Evolutionary conservation across 2,329 filamentous ascomycete species (phyloP).

Genomic region (Kalaharituber pfeilii): DNA sequence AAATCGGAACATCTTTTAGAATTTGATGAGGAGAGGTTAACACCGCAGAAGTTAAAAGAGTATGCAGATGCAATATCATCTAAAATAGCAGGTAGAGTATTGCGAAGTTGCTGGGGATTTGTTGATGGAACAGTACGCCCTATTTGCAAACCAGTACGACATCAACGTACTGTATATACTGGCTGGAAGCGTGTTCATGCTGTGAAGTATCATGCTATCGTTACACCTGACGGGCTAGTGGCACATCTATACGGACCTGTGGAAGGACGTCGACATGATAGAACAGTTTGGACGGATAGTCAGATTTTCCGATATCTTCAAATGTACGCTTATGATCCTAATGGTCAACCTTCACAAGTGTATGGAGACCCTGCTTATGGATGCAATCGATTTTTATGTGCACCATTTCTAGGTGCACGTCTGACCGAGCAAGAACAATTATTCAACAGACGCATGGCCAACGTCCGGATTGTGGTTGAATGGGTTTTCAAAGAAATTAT

Average conservation of each 20-base stretch:
- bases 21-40: not conserved
- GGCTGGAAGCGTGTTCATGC: not conserved
- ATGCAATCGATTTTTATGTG: too few species aligned
- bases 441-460: not conserved
- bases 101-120: slow-evolving; percentile 1
- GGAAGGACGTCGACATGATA: not conserved
- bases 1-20: not conserved
- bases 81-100: too few species aligned
- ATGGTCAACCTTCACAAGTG: not conserved
- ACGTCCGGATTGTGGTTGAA: slow-evolving; percentile 1
- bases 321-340: not conserved
- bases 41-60: not conserved
- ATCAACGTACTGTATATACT: not conserved
- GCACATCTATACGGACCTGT: not conserved
- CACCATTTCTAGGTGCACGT: too few species aligned
- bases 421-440: too few species aligned
- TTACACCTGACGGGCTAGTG: slow-evolving; percentile 1
- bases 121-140: not conserved
- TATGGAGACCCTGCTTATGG: slow-evolving; percentile 3
- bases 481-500: slow-evolving; percentile 1
- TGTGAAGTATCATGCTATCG: slow-evolving; percentile 2
- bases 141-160: not conserved
- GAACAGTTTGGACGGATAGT: not conserved
- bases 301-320: not conserved
- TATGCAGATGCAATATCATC: not conserved